Evolutionary conservation across 2,329 filamentous ascomycete genomes (phyloP).

Genomic region (Exophiala calicioides): DNA sequence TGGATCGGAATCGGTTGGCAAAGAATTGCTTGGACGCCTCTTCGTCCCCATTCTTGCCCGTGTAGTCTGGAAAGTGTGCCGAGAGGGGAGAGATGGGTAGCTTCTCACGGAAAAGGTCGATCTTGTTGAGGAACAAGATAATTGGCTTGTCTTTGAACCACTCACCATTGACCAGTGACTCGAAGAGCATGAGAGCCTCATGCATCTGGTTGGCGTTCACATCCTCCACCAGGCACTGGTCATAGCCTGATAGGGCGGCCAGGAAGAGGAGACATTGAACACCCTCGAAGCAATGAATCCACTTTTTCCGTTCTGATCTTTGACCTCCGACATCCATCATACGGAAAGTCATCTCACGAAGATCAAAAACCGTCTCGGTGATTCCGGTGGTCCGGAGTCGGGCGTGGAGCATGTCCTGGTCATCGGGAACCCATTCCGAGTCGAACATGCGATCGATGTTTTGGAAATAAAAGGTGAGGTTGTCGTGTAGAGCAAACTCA

Average conservation of each 20-base stretch:
- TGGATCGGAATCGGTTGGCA: constrained; percentile 74
- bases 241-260: constrained; percentile 93
- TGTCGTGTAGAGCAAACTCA: constrained; percentile 95
- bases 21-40: constrained; percentile 79
- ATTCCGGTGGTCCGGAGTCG: constrained; percentile 91
- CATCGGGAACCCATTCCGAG: constrained; percentile 79
- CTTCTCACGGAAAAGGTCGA: constrained; percentile 81
- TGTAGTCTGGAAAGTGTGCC: constrained; percentile 77
- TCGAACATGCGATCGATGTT: constrained; percentile 75
- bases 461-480: constrained; percentile 85
- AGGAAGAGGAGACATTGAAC: constrained; percentile 91
- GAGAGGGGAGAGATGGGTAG: constrained; percentile 69
- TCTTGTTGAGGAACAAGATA: constrained; percentile 85
- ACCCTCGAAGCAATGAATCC: constrained; percentile 96
- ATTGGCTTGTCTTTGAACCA: constrained; percentile 82
- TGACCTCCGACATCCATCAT: constrained; percentile 97
- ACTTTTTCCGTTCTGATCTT: constrained; percentile 91
- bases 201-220: constrained; percentile 96
- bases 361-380: constrained; percentile 90
- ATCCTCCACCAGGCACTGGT: constrained; percentile 94
- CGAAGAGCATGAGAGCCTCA: constrained; percentile 82
- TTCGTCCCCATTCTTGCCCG: constrained; percentile 68
- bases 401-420: constrained; percentile 91
- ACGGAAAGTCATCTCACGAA: constrained; percentile 87
- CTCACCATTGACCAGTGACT: constrained; percentile 81